These are phyloP conservation scores for Colletotrichum spinosum DNA, from an alignment of 2,329 filamentous ascomycete genomes.

Conservation along the genomic window DNA sequence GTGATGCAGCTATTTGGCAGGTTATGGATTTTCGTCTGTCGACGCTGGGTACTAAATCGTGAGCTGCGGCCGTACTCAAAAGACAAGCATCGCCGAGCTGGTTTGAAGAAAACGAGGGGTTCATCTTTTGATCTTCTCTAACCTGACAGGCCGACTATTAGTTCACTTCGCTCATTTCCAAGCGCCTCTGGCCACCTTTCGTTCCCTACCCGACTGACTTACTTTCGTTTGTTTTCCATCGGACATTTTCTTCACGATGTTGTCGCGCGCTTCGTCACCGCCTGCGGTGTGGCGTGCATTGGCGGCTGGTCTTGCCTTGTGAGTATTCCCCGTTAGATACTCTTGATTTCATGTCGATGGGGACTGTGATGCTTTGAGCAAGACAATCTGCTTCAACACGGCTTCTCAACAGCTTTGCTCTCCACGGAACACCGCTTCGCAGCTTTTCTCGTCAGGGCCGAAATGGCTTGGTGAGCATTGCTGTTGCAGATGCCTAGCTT, in stretches of 20 bases:
- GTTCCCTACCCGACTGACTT: background rate
- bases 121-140: too few species aligned
- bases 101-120: background rate
- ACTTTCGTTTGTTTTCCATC: background rate
- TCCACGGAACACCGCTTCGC: too few species aligned
- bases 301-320: conserved; percentile 9
- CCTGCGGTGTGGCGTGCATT: conserved; percentile 7
- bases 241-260: conserved; percentile 2
- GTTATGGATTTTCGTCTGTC: too few species aligned
- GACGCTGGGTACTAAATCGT: too few species aligned
- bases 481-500: too few species aligned
- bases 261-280: conserved; percentile 19
- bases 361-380: background rate
- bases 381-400: background rate
- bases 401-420: too few species aligned
- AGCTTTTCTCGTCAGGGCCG: too few species aligned
- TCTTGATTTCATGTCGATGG: background rate
- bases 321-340: background rate
- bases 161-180: background rate
- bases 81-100: background rate
- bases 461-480: too few species aligned
- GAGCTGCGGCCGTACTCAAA: conserved; percentile 6
- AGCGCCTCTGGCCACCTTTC: conserved; percentile 1
- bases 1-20: conserved; percentile 4
- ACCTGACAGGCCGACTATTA: background rate